Base-by-base conservation (phyloP, 331 rosid genomes). In the Quercus lobata region DNA sequence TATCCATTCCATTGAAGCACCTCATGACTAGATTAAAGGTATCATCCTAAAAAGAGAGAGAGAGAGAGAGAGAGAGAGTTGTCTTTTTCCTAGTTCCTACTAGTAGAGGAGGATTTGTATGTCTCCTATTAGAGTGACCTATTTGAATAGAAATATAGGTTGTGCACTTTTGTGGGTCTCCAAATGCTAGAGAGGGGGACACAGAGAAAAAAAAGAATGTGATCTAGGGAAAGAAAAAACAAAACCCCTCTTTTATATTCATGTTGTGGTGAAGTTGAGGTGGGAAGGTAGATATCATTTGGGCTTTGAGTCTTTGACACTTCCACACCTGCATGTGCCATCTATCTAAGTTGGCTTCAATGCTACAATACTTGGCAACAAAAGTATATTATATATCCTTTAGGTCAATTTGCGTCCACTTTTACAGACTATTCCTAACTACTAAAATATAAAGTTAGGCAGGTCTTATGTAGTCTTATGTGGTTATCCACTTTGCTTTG, bases 101-200 rank as follows among this genome's bases (percentile, higher is more conserved):
- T 21, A 63, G 22, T 8, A 41, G 53, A 21, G 35, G 11, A 75
- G 82, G 88, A 85, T 82, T 77, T 80, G 72, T 56, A 49, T 82
- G 93, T 84, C 90, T 82, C 74, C 87, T 69, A 18, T 8, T 53
- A 34, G 41, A 81, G 82, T 37, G 81, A 83, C 89, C 89, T 73
- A 2, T 74, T 68, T 72, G 32, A 71, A 87, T 81, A 72, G 77
- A 78, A 83, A 71, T 72, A 58, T 24, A 66, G 46, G 80, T 83
- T 69, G 81, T 85, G 86, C 81, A 76, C 68, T 65, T 54, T 88
- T 77, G 63, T 80, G 61, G 69, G 19, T 22, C 22, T 68, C 27
- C 16, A 68, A 68, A 34, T 34, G 69, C 41, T 24, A 61, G 69
- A 24, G 69, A 34, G 53, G 27, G 16, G 72, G 66, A 58, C 53